These are phyloP conservation scores for Aegle marmelos DNA, from an alignment of 345 rosid genomes.

Conservation along the genomic window DNA sequence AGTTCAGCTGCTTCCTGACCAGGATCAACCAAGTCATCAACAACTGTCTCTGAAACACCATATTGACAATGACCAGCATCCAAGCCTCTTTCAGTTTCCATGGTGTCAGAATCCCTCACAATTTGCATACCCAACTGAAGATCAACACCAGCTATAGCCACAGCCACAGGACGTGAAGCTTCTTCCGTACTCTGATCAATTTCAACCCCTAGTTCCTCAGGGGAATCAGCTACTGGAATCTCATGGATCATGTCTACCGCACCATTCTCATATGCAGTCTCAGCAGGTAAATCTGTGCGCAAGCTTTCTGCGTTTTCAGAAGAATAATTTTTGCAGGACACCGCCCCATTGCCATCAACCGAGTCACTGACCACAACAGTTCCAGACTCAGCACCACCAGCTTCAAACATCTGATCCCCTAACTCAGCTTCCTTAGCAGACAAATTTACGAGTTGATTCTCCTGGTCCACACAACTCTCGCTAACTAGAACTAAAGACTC, in stretches of 20 bases:
- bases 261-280: neutral
- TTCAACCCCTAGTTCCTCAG: neutral
- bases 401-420: conserved; percentile 7
- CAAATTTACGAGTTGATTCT: conserved; percentile 6
- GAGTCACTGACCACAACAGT: neutral
- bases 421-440: neutral
- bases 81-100: conserved; percentile 26
- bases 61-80: conserved; percentile 20
- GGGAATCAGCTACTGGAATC: conserved; percentile 9
- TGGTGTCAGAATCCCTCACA: conserved; percentile 19
- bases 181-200: conserved; percentile 4
- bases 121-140: conserved; percentile 21
- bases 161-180: neutral
- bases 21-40: conserved; percentile 24
- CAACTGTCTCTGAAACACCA: conserved; percentile 17
- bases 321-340: neutral
- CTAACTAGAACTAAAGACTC: neutral
- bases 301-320: neutral
- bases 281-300: neutral
- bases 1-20: conserved; percentile 30
- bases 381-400: conserved; percentile 10
- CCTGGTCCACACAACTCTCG: conserved; percentile 15
- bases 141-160: neutral
- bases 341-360: neutral
- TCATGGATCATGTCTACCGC: neutral